Conservation (phyloP, 2,329 filamentous ascomycete genomes). For the Phoma sp. region DNA sequence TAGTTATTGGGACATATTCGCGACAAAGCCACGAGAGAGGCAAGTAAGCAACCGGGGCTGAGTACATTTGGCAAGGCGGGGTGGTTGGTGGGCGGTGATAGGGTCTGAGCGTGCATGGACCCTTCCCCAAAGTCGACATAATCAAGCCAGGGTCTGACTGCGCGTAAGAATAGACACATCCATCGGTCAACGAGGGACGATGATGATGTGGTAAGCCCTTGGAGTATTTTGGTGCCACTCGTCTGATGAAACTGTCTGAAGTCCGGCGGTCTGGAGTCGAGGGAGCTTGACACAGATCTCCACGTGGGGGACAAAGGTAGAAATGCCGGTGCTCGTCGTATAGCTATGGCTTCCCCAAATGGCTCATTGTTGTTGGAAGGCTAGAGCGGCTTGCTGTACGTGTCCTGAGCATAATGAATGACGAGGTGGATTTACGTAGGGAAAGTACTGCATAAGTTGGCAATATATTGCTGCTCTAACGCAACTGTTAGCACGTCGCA, state of each 20-base stretch:
- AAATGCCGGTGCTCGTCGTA: conserved; percentile 1
- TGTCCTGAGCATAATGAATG: background rate
- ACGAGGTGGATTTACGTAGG: background rate
- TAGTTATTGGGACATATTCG: conserved; percentile 12
- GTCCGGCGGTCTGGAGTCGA: conserved; percentile 19
- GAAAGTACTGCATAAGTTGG: conserved; percentile 1
- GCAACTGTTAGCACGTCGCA: conserved; percentile 1
- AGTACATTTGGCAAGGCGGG: conserved; percentile 27
- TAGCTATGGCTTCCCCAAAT: background rate
- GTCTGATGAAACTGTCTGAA: conserved; percentile 11
- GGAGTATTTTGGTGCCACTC: conserved; percentile 12
- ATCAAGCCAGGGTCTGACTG: conserved; percentile 12
- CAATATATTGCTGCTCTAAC: background rate
- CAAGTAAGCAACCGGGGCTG: conserved; percentile 36
- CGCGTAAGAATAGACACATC: conserved; percentile 26
- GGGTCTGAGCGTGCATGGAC: conserved; percentile 24
- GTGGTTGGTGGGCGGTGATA: conserved; percentile 22
- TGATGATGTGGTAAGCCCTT: conserved; percentile 24
- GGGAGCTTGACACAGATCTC: conserved; percentile 21
- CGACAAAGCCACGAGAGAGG: conserved; percentile 8
- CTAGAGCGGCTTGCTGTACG: background rate
- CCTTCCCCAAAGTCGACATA: conserved; percentile 18
- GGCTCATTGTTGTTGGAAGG: background rate
- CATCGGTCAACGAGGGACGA: conserved; percentile 23
- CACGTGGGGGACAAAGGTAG: conserved; percentile 18